Evolutionary conservation across 163 green algal species (phyloP).

Genomic region (Scenedesmus sp.): DNA sequence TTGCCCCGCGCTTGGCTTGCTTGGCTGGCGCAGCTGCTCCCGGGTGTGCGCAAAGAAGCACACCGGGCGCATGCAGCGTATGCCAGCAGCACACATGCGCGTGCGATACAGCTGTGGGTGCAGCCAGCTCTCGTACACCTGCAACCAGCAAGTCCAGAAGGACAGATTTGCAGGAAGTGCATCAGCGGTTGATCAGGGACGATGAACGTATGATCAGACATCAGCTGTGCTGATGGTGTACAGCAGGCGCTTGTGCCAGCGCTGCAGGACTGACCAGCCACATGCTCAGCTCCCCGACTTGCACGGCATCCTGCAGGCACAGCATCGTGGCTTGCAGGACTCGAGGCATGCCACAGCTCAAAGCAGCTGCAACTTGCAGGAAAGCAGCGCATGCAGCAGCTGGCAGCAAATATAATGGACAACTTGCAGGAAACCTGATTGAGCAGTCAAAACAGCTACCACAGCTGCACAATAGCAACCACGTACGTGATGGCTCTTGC

Average conservation of each 20-base stretch:
- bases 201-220: neutral
- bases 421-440: neutral
- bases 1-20: neutral
- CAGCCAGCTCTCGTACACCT: constrained; percentile 25
- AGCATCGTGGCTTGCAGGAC: neutral
- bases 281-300: neutral
- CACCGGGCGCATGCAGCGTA: neutral
- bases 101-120: constrained; percentile 18
- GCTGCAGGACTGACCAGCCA: neutral
- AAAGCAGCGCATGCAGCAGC: no score
- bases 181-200: no score
- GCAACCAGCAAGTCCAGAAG: neutral
- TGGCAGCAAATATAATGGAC: no score
- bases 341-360: no score
- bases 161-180: no score
- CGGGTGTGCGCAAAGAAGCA: constrained; percentile 33
- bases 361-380: no score
- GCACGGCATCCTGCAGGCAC: neutral
- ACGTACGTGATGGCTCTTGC: constrained; percentile 4
- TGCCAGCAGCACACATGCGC: neutral
- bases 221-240: neutral
- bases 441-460: neutral
- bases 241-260: neutral
- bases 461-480: neutral
- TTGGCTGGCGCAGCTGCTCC: constrained; percentile 4